A percentile compares a stretch with the other conserved stretches of the same genome.
Conservation (phyloP, 225 moss, liverwort and hornwort genomes). For the Antitrichia curtipendula region DNA sequence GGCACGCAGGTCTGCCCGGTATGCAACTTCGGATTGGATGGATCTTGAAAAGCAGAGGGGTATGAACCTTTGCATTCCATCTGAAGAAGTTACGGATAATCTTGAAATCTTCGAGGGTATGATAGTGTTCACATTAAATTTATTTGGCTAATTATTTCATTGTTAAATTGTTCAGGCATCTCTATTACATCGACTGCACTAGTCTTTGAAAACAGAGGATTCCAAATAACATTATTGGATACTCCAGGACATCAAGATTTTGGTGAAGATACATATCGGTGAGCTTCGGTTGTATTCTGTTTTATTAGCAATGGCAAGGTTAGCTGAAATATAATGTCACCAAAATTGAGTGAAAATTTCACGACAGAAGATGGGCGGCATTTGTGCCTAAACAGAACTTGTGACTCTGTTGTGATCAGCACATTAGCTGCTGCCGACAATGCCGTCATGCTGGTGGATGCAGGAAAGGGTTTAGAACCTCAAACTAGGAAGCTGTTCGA, state of each 20-base stretch:
- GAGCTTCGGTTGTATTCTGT: neutral
- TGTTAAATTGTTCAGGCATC: slow-evolving; percentile 46
- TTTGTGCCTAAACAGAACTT: neutral
- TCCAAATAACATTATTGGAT: slow-evolving; percentile 81
- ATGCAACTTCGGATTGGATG: slow-evolving; percentile 99
- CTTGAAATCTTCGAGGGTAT: neutral
- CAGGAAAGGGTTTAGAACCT: slow-evolving; percentile 92
- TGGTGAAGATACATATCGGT: slow-evolving; percentile 96
- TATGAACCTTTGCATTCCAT: slow-evolving; percentile 1
- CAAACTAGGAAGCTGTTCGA: slow-evolving; percentile 95
- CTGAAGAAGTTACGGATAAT: neutral
- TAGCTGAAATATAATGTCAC: neutral
- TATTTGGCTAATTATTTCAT: neutral
- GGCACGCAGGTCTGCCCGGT: slow-evolving; percentile 76
- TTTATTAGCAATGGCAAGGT: neutral
- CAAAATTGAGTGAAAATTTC: neutral
- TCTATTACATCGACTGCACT: slow-evolving; percentile 95
- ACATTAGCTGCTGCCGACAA: slow-evolving; percentile 97
- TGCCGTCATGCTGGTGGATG: slow-evolving; percentile 92
- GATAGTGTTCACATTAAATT: neutral
- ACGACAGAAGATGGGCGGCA: neutral
- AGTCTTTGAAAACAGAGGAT: slow-evolving; percentile 83
- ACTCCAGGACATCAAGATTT: slow-evolving; percentile 98
- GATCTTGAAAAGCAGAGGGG: slow-evolving; percentile 96
- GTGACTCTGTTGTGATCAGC: slow-evolving; percentile 33